Evolutionary conservation across 2,329 filamentous ascomycete species (phyloP).

Genomic region (Seiridium unicorne): DNA sequence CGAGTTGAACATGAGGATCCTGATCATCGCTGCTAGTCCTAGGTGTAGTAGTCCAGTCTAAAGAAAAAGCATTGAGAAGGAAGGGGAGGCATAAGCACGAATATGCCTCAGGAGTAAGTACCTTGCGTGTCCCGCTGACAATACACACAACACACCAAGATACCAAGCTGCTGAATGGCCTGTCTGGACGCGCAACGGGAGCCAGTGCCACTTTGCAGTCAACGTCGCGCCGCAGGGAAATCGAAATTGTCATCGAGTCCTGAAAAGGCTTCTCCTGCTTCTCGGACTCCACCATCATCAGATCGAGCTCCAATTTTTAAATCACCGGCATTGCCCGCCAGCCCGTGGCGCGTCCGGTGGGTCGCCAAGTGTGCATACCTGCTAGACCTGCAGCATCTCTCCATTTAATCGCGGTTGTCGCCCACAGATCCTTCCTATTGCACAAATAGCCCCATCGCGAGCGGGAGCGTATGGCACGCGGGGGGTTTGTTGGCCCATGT

Average conservation of each 20-base stretch:
- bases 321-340: conserved; percentile 1
- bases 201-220: too few relatives aligned
- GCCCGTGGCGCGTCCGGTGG: neutral
- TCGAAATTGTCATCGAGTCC: neutral
- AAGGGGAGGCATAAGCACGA: neutral
- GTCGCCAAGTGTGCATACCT: neutral
- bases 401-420: neutral
- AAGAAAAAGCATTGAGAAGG: neutral
- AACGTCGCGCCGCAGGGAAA: too few relatives aligned
- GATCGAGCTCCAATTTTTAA: conserved; percentile 1
- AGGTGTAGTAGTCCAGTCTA: neutral
- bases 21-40: neutral
- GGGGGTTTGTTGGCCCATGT: too few relatives aligned
- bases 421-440: neutral
- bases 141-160: too few relatives aligned
- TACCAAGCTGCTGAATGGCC: too few relatives aligned
- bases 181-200: too few relatives aligned
- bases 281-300: conserved; percentile 2
- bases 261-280: neutral
- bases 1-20: too few relatives aligned
- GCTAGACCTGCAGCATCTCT: neutral
- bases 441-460: neutral
- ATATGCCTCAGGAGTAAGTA: neutral
- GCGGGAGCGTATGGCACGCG: too few relatives aligned
- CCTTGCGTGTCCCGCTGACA: too few relatives aligned